Evolutionary conservation across 2,329 filamentous ascomycete genomes (phyloP), one percentile per base, ranked within the genome.

Genomic region (Colletotrichum musae): DNA sequence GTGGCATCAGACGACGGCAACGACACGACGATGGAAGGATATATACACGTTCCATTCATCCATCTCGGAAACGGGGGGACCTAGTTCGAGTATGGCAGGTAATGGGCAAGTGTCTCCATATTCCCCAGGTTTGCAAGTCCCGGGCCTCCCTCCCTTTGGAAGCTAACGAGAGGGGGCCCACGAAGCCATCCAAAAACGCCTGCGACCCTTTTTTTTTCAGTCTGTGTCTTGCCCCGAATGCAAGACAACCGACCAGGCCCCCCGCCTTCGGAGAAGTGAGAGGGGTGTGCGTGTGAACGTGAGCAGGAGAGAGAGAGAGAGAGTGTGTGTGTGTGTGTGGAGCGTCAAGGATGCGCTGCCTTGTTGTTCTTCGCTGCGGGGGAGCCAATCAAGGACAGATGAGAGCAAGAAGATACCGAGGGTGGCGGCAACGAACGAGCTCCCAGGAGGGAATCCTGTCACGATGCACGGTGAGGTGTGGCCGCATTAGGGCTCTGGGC

Each of bases 331-430:
- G 28, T 32, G 60, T 41, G 52, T 47, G 43, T 21, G 48, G 39
- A 41, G 61, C 66, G 59, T 50, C 50, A 21, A 52, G 50, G 43
- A 61, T 66, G 66, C 56, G 56, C 56, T 43, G 28, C 53, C 18
- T 18, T 32, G 47, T 6, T 50, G n/a, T 47, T 47, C 13, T 47
- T 47, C 51, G 32, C 56, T 69, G 66, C 62, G 66, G 66, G 66
- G 66, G 62, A 36, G 24, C 62, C 62, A 69, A 66, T 69, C 62
- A 69, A 61, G 60, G 50, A 28, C 50, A 39, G 57, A 69, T 60
- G 24, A 66, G 39, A 56, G 60, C 54, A 45, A 45, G 62, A 57
- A 51, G 62, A 69, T 69, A 57, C 66, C 66, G 62, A 69, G 66
- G 66, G 66, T 69, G 66, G 66, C 66, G 66, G 66, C 36, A 16